Conservation (phyloP, 441 rosid genomes). For the Breynia disticha region DNA sequence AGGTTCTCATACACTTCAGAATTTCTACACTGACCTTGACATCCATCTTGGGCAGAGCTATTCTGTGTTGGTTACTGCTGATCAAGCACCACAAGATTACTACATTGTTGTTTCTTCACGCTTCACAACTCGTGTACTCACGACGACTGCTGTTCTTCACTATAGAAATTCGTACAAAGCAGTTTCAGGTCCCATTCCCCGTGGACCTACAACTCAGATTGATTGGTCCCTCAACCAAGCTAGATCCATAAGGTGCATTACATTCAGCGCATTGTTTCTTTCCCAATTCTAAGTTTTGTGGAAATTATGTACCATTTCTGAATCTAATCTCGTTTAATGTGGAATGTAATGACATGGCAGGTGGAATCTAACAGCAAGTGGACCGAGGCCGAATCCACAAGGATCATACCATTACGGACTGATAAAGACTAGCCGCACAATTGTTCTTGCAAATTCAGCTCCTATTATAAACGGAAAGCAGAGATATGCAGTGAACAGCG, state of each 20-base stretch:
- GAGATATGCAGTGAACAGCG: constrained; percentile 70
- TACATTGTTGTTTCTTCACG: constrained; percentile 77
- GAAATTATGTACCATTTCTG: no score
- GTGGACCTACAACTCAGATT: constrained; percentile 69
- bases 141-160: constrained; percentile 56
- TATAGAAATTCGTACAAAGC: constrained; percentile 56
- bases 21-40: constrained; percentile 53
- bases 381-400: constrained; percentile 94
- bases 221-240: constrained; percentile 85
- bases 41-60: constrained; percentile 78
- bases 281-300: background rate
- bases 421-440: constrained; percentile 54
- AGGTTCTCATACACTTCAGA: constrained; percentile 85
- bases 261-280: background rate
- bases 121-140: constrained; percentile 52
- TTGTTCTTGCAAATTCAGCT: constrained; percentile 59
- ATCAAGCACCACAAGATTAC: constrained; percentile 63
- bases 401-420: constrained; percentile 94
- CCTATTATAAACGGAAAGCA: constrained; percentile 63
- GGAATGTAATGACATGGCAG: constrained; percentile 26
- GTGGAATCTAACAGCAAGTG: constrained; percentile 85
- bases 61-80: constrained; percentile 71
- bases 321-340: no score
- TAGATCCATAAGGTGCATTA: constrained; percentile 56
- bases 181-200: constrained; percentile 62